phyloP scores from a whole-genome alignment of 2,329 filamentous ascomycete species.

The Cercospora sesami region DNA sequence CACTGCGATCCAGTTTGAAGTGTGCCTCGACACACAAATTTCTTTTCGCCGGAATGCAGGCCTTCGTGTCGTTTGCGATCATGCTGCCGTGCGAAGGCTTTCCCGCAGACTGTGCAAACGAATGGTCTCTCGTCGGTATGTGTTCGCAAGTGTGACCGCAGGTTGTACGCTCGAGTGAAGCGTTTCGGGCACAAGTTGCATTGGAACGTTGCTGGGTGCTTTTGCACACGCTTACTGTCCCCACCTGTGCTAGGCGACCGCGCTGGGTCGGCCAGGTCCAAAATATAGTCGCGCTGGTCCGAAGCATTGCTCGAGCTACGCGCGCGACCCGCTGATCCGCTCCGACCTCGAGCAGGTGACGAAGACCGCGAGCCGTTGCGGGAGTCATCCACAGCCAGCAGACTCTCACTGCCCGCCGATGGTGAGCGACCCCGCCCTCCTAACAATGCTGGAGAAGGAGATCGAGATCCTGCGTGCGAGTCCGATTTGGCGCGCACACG shows the following conservation, averaged over 20 bases:
- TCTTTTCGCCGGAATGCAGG: conserved; percentile 95
- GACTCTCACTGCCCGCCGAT: conserved; percentile 38
- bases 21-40: conserved; percentile 93
- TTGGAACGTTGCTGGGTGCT: conserved; percentile 96
- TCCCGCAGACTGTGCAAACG: conserved; percentile 93
- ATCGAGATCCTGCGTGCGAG: conserved; percentile 54
- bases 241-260: conserved; percentile 67
- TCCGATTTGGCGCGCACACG: conserved; percentile 63
- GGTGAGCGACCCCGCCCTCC: conserved; percentile 39
- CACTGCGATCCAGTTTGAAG: conserved; percentile 80
- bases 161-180: conserved; percentile 94
- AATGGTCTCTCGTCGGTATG: conserved; percentile 97
- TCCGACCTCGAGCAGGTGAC: conserved; percentile 38
- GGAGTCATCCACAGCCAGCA: conserved; percentile 46
- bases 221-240: conserved; percentile 78
- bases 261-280: conserved; percentile 85
- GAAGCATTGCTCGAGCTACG: conserved; percentile 55
- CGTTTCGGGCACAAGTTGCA: conserved; percentile 91
- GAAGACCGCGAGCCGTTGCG: conserved; percentile 47
- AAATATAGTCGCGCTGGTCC: conserved; percentile 71
- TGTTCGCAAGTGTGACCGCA: conserved; percentile 90
- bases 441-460: conserved; percentile 43
- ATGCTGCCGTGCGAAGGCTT: conserved; percentile 95
- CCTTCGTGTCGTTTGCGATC: conserved; percentile 97
- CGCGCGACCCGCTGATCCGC: conserved; percentile 42